phyloP scores from a whole-genome alignment of 768 basidiomycete species.

The Naganishia randhawae region DNA sequence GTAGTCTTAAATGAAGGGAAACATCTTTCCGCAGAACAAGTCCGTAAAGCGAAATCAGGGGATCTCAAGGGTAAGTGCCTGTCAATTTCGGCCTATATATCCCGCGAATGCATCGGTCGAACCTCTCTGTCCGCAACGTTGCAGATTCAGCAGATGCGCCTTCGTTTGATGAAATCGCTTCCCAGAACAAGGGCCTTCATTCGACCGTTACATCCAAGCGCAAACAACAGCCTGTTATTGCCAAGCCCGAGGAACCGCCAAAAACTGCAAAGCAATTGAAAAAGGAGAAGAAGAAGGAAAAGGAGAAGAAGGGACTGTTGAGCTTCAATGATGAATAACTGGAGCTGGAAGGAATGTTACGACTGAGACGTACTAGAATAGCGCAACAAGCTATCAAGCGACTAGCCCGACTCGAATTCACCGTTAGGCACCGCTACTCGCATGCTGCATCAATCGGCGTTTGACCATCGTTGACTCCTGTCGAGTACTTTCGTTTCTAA shows the following conservation, averaged over 20 bases:
- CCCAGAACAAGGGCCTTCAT: constrained; percentile 24
- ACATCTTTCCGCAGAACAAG: constrained; percentile 74
- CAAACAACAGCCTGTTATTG: constrained; percentile 37
- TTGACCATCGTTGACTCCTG: too few species aligned
- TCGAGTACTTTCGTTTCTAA: too few species aligned
- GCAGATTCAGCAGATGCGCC: constrained; percentile 31
- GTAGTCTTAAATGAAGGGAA: constrained; percentile 85
- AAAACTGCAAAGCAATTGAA: constrained; percentile 29
- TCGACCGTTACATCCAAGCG: constrained; percentile 39
- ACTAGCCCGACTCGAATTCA: too few species aligned
- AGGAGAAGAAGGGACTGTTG: constrained; percentile 49
- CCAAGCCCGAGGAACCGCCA: constrained; percentile 16
- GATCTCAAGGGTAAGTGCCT: not conserved
- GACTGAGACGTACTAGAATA: not conserved
- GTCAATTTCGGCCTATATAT: not conserved
- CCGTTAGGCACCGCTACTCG: too few species aligned
- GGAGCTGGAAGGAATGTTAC: not conserved
- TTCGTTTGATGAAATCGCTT: constrained; percentile 20
- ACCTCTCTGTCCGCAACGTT: constrained; percentile 30
- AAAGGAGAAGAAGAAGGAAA: constrained; percentile 51
- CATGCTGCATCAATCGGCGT: too few species aligned
- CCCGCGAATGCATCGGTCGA: constrained; percentile 5
- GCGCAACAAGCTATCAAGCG: not conserved
- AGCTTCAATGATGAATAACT: constrained; percentile 48
- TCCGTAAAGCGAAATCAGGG: constrained; percentile 57